phyloP scores from a whole-genome alignment of 805 yeast genomes.

The Hanseniaspora meyeri region DNA sequence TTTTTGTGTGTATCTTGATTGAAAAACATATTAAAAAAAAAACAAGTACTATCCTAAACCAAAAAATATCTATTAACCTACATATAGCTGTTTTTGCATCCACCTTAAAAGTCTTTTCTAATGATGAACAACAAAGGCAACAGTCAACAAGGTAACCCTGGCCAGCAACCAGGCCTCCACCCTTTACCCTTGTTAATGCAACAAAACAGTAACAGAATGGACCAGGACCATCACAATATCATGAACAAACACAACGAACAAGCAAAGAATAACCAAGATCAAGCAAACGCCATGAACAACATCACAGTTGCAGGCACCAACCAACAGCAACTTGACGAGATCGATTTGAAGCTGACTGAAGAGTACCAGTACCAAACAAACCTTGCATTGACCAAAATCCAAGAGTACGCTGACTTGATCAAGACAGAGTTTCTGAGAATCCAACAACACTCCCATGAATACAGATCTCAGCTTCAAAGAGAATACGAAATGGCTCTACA shows the following conservation, averaged over 20 bases:
- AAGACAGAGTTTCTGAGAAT: slow-evolving; percentile 7
- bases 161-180: neutral
- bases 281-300: slow-evolving; percentile 15
- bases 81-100: no score
- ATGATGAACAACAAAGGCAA: no score
- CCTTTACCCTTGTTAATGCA: neutral
- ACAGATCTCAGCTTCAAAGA: slow-evolving; percentile 19
- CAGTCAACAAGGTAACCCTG: neutral
- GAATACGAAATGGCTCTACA: slow-evolving; percentile 10
- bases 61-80: no score
- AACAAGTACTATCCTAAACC: no score
- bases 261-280: neutral
- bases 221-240: neutral
- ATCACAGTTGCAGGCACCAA: slow-evolving; percentile 13
- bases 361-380: slow-evolving; percentile 20
- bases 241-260: slow-evolving; percentile 3
- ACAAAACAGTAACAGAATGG: slow-evolving; percentile 1
- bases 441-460: slow-evolving; percentile 21
- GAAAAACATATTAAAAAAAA: no score
- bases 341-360: slow-evolving; percentile 13
- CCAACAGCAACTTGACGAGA: slow-evolving; percentile 1
- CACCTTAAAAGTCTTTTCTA: no score
- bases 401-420: slow-evolving; percentile 13
- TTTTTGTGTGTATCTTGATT: no score
- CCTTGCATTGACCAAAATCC: slow-evolving; percentile 18